Evolutionary conservation across 225 moss, liverwort and hornwort genomes (phyloP).

Genomic region (Bryoerythrophyllum caledonicum): DNA sequence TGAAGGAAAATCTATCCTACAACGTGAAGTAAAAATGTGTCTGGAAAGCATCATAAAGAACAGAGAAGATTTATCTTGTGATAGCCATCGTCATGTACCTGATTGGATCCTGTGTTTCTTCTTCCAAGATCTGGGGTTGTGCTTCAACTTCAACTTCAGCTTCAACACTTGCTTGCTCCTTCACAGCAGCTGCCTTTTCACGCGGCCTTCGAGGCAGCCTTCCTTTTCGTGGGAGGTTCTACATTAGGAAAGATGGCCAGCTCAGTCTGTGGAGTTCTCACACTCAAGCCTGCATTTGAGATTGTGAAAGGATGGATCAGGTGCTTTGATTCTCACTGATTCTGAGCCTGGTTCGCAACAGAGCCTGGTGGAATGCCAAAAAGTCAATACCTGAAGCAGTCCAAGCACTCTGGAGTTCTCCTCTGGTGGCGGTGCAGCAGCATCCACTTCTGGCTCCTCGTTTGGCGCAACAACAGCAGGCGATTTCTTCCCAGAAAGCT

Average conservation of each 20-base stretch:
- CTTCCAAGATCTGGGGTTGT: constrained; percentile 30
- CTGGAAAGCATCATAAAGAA: too few species aligned
- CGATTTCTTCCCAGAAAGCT: constrained; percentile 64
- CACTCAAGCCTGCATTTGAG: constrained; percentile 63
- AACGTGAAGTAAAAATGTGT: too few species aligned
- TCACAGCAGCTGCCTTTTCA: constrained; percentile 18
- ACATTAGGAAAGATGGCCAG: constrained; percentile 68
- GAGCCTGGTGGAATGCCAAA: not conserved
- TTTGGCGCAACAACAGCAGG: constrained; percentile 17
- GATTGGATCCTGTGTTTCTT: constrained; percentile 23
- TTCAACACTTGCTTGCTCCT: constrained; percentile 22
- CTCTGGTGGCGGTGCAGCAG: constrained; percentile 9
- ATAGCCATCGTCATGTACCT: constrained; percentile 20
- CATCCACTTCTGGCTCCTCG: constrained; percentile 14
- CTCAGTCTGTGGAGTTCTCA: constrained; percentile 64
- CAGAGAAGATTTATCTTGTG: too few species aligned
- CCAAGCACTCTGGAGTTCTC: constrained; percentile 1
- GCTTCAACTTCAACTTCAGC: constrained; percentile 18
- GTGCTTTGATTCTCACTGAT: constrained; percentile 12
- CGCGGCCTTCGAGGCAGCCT: constrained; percentile 34
- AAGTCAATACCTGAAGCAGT: constrained; percentile 30
- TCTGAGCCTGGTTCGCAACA: too few species aligned
- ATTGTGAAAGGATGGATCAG: constrained; percentile 45
- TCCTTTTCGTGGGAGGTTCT: constrained; percentile 55
- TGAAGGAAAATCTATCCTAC: not conserved